phyloP scores from a whole-genome alignment of 352 stramenopile species.

The Phytophthora melonis region DNA sequence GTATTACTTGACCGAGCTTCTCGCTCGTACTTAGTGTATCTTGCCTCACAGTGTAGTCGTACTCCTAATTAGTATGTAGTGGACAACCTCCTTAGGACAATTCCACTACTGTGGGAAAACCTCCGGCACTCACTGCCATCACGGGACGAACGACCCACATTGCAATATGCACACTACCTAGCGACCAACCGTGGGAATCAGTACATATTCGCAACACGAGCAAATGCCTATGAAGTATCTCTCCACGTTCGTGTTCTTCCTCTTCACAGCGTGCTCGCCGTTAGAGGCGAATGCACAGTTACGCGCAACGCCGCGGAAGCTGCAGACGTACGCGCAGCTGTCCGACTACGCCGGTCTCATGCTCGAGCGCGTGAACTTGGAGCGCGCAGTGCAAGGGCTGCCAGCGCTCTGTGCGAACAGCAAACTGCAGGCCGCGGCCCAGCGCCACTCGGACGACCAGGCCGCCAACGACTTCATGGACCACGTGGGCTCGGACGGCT shows the following conservation, averaged over 20 bases:
- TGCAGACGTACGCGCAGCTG: constrained; percentile 34
- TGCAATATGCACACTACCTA: too few relatives aligned
- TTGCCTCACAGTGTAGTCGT: too few relatives aligned
- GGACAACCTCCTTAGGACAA: too few relatives aligned
- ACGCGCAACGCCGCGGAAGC: constrained; percentile 11
- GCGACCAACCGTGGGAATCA: too few relatives aligned
- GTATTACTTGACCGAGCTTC: too few relatives aligned
- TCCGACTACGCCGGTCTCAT: constrained; percentile 38
- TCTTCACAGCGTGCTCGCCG: neutral
- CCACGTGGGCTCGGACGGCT: constrained; percentile 54
- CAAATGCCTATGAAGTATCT: constrained; percentile 10
- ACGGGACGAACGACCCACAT: too few relatives aligned
- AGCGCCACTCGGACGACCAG: constrained; percentile 51
- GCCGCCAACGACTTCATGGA: constrained; percentile 58
- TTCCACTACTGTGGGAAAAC: too few relatives aligned
- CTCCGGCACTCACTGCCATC: too few relatives aligned
- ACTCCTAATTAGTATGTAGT: too few relatives aligned
- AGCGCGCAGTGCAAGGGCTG: constrained; percentile 48
- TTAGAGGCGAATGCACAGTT: neutral
- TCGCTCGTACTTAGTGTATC: too few relatives aligned
- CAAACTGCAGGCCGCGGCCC: constrained; percentile 36
- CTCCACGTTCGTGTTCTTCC: constrained; percentile 4
- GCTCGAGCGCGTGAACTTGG: constrained; percentile 58
- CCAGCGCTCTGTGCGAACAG: constrained; percentile 47
- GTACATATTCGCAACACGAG: too few relatives aligned